Conservation (phyloP, 495 filamentous ascomycete genomes). For the Astrothelium macrocarpum region DNA sequence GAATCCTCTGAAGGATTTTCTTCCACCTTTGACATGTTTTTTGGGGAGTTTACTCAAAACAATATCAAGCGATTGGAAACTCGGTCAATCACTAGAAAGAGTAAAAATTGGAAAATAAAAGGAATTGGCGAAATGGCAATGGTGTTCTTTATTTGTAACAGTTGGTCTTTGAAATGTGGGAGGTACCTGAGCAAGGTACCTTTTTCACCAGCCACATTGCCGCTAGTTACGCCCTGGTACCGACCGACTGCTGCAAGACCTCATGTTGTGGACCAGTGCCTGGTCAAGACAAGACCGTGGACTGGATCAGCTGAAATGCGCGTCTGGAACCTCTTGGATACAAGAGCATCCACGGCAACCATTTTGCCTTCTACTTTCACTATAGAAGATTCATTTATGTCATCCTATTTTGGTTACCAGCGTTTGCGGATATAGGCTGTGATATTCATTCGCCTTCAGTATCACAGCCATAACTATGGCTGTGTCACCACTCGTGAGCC, state of each 20-base stretch:
- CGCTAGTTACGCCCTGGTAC: too few species aligned
- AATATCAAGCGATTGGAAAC: neutral
- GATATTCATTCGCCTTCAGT: neutral
- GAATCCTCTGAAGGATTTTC: conserved; percentile 42
- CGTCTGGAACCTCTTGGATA: too few species aligned
- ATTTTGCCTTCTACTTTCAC: too few species aligned
- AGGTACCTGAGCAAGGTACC: neutral
- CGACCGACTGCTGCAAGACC: too few species aligned
- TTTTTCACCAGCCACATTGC: too few species aligned
- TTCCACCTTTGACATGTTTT: neutral
- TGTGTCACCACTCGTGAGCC: conserved; percentile 36
- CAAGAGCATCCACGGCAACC: too few species aligned
- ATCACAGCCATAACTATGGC: conserved; percentile 27
- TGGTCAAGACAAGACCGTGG: too few species aligned
- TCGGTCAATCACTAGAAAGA: neutral
- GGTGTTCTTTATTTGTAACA: conserved; percentile 3
- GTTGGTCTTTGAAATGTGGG: neutral
- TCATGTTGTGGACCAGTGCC: too few species aligned
- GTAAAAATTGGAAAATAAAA: neutral
- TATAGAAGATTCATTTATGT: neutral
- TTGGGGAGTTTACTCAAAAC: neutral
- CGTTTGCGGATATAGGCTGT: too few species aligned
- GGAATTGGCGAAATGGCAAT: neutral
- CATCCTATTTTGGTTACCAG: neutral
- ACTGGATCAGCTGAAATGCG: too few species aligned